Evolutionary conservation across 1,284 basidiomycete species (phyloP), one percentile per base, ranked within the genome.

Genomic region (Malassezia globosa): DNA sequence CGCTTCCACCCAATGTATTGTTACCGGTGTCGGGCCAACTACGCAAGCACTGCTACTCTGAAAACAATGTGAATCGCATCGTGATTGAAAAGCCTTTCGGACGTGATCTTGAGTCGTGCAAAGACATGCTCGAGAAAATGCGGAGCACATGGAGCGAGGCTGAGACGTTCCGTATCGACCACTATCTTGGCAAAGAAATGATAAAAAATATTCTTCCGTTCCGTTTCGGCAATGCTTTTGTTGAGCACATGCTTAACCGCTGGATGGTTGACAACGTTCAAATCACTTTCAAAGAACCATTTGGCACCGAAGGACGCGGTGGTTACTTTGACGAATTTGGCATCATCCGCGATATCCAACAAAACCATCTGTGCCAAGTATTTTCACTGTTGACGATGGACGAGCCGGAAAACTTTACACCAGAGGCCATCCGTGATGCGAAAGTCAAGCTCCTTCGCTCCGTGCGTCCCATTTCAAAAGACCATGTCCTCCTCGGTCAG

Each of bases 261-360:
- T 56, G 64, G 46, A 56, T 66, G n/a, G 69, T 73, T 23, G 66
- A 66, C 48, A 68, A 70, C 29, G 65, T 73, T 13, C 62, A 70
- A 51, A 72, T 73, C 57, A 71, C 72, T 27, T 70, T 73, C 59
- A 73, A 71, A 58, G 72, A 73, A 57, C 64, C 64, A 2, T 73
- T 73, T 46, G 72, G 72, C 25, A 72, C 72, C 33, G 72, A 73
- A 48, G 72, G 72, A 16, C 64, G 72, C 33, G 72, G 70, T 27
- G 72, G 72, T 37, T 73, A 73, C 63, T 73, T 73, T 63, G 72
- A 73, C 56, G 69, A 73, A 41, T 73, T 73, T 43, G 72, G 72
- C 24, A 73, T 73, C 52, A 70, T 73, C 38, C 61, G 72, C 26
- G 72, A 73, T 49, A 72, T 73, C 36, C 59, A 72, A 55, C 72